Conservation (phyloP, 495 filamentous ascomycete genomes). For the Neurospora sp. region DNA sequence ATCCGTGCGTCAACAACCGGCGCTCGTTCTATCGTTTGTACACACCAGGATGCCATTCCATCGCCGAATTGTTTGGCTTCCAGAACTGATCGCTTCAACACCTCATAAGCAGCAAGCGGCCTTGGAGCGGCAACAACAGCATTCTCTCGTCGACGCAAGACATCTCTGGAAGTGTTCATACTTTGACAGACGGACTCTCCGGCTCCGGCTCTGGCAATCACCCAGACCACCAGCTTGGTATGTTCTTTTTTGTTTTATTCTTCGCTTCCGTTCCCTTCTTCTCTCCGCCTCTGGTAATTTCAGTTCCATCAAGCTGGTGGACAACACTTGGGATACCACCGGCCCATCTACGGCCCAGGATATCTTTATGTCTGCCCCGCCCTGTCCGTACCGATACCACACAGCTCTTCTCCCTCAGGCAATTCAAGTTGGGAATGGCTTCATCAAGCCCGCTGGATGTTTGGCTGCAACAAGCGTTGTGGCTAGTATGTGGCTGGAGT, state of each 20-base stretch:
- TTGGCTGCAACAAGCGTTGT: background rate
- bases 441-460: background rate
- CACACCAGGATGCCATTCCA: background rate
- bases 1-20: background rate
- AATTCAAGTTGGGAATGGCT: background rate
- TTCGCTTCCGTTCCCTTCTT: background rate
- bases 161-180: background rate
- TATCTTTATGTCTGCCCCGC: background rate
- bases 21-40: background rate
- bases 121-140: background rate
- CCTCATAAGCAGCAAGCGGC: background rate
- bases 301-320: background rate
- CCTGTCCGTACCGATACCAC: background rate
- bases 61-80: background rate
- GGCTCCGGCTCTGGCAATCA: background rate
- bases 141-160: background rate
- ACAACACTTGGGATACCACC: background rate
- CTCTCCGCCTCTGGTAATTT: too few relatives aligned
- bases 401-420: background rate
- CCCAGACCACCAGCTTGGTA: background rate
- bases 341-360: background rate
- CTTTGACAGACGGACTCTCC: background rate
- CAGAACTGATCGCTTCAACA: background rate
- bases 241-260: background rate
- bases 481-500: background rate